Base-by-base conservation (phyloP, 2,329 filamentous ascomycete species). In the Thelonectria discophora region DNA sequence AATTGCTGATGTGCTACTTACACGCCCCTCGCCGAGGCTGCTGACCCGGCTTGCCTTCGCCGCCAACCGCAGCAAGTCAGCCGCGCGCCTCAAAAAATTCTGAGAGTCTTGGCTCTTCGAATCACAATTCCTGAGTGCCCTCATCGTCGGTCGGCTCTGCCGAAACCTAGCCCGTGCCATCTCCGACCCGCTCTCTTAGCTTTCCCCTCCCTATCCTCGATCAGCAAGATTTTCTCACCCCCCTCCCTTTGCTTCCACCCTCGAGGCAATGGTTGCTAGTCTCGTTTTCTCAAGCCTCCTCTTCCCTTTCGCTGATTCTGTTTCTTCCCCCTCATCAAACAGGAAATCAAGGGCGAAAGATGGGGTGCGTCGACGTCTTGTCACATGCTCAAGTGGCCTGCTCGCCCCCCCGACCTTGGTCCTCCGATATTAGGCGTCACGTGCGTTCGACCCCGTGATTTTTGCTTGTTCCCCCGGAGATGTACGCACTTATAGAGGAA, bases 331-430 rank as follows among this genome's bases (percentile, higher is more conserved):
- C 42, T 46, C 46, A 30, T 52, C 40, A 21, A 30, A 47, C 59
- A 10, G 9, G 24, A 21, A 3, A 4, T 11, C 12, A 17, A 43
- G 15, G 15, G 34, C 24, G 27, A 39, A 18, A 17, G 39, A 65
- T 65, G 65, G 58, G 64, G 64, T 61, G 62, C 60, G 64, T 62
- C 61, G 49, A 50, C 18, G n/a, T 30, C 43, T 48, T 52, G 67
- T 70, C 67, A 70, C 65, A 70, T 70, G 62, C 40, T 47, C 47
- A 34, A 8, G 2, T 8, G 17, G 43, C 57, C 46, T 45, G 37
- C 27, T 5, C 27, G 21, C 27, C 27, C 27, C 27, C 51, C 40
- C 34, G 34, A 2, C 21, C 20, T 30, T 45, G 50, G 30, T 27
- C 32, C 34, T 45, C 27, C 8, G 27, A 30, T 30, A 30, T 8